phyloP scores from a whole-genome alignment of 805 yeast species.

The Candida boleticola region DNA sequence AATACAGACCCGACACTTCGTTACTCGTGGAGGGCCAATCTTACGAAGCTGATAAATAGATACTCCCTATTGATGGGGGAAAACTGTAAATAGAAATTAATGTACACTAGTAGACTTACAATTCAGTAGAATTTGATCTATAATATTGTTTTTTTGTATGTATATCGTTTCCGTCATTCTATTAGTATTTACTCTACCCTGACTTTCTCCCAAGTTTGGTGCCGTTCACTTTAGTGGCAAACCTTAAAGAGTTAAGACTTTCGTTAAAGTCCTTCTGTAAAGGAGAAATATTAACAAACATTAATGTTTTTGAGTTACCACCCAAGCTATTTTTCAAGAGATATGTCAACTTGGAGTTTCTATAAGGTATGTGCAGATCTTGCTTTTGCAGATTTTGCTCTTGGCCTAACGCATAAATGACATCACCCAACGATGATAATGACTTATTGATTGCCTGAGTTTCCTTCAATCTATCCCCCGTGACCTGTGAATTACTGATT shows the following conservation, averaged over 20 bases:
- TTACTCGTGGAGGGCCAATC: slow-evolving; percentile 1
- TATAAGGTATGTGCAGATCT: slow-evolving; percentile 55
- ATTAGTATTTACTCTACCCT: no score
- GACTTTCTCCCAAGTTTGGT: slow-evolving; percentile 38
- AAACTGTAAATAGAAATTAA: not conserved
- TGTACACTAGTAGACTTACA: slow-evolving; percentile 1
- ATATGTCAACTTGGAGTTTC: slow-evolving; percentile 77
- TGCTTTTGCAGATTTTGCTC: slow-evolving; percentile 26
- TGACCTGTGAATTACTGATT: slow-evolving; percentile 66
- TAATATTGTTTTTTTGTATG: no score
- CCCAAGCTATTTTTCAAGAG: slow-evolving; percentile 78
- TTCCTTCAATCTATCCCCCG: slow-evolving; percentile 79
- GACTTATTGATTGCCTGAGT: slow-evolving; percentile 89
- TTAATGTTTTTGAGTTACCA: slow-evolving; percentile 84
- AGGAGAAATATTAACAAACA: slow-evolving; percentile 90
- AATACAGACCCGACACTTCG: slow-evolving; percentile 25
- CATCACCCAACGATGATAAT: slow-evolving; percentile 86
- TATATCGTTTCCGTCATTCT: no score
- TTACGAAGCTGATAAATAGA: no score
- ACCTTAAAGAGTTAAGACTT: slow-evolving; percentile 79
- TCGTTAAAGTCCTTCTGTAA: slow-evolving; percentile 61
- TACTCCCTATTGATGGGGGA: not conserved
- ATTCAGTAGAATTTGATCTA: no score
- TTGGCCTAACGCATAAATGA: slow-evolving; percentile 64
- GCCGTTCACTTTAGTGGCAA: slow-evolving; percentile 79